A percentile compares a stretch with the other conserved stretches of the same genome.
These are phyloP conservation scores for Lipomyces kockii DNA, from an alignment of 805 yeast species.

Conservation along the genomic window DNA sequence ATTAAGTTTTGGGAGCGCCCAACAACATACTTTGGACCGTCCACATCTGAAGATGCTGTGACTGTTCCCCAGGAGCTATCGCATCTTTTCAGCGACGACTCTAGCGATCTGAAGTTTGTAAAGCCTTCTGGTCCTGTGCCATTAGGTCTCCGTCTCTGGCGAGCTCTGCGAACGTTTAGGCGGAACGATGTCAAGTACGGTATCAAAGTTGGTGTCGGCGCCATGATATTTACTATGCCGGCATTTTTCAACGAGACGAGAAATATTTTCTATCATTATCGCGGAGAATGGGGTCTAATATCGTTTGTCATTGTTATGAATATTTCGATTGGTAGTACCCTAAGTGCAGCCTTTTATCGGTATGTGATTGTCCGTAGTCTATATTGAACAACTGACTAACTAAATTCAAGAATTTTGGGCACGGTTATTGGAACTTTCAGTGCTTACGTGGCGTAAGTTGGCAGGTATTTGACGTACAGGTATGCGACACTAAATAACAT, in stretches of 20 bases:
- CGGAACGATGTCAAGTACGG: conserved; percentile 78
- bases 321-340: conserved; percentile 82
- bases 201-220: conserved; percentile 76
- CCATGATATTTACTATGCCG: conserved; percentile 63
- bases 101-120: conserved; percentile 2
- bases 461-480: not conserved
- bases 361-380: not conserved
- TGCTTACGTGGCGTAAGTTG: conserved; percentile 54
- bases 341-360: conserved; percentile 41
- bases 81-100: conserved; percentile 4
- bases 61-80: not conserved
- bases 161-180: conserved; percentile 55
- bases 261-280: conserved; percentile 61
- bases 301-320: conserved; percentile 84
- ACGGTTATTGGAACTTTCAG: conserved; percentile 70
- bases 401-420: conserved; percentile 57
- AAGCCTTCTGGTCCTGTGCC: conserved; percentile 6
- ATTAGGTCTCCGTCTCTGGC: conserved; percentile 43
- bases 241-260: conserved; percentile 67
- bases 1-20: conserved; percentile 53
- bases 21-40: not conserved
- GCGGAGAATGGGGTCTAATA: conserved; percentile 84
- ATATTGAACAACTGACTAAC: not conserved
- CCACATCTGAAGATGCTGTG: not conserved
- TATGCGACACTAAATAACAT: not conserved